Percentiles rank a stretch among this genome's conserved stretches.
phyloP scores from a whole-genome alignment of 164 flowering plant genomes.

The Annona cherimola region DNA sequence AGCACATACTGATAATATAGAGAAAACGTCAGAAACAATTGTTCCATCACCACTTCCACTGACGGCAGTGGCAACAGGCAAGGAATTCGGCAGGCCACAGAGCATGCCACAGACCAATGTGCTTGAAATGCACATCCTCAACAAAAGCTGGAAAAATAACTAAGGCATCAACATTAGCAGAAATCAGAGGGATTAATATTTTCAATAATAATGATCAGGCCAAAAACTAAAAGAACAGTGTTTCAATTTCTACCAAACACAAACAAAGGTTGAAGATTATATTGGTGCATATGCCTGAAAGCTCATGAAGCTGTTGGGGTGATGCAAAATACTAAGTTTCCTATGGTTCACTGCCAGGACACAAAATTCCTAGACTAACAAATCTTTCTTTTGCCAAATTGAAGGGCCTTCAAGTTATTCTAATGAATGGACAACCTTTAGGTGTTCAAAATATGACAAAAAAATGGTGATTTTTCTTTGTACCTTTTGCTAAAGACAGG shows the following conservation, averaged over 20 bases:
- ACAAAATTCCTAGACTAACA: background rate
- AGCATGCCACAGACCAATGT: conserved; percentile 43
- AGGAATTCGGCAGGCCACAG: conserved; percentile 78
- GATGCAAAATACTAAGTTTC: background rate
- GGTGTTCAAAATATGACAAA: background rate
- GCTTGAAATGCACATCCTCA: conserved; percentile 65
- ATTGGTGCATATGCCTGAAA: background rate
- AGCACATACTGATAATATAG: conserved; percentile 57
- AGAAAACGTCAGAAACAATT: conserved; percentile 71
- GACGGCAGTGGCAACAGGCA: conserved; percentile 63
- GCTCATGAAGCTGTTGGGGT: background rate
- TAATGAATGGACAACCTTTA: background rate
- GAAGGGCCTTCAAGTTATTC: background rate
- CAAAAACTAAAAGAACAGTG: background rate
- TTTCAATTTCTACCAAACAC: too few relatives aligned
- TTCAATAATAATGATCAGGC: background rate
- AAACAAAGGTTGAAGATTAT: background rate
- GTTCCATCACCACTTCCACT: conserved; percentile 91
- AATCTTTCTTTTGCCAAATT: background rate
- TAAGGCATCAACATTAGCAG: background rate
- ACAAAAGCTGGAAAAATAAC: conserved; percentile 56
- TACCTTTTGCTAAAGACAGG: too few relatives aligned
- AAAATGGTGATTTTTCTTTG: too few relatives aligned
- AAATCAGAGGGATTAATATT: background rate
- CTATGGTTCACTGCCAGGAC: background rate